phyloP scores from a whole-genome alignment of 2,329 filamentous ascomycete species.

The Ascochyta koolunga region DNA sequence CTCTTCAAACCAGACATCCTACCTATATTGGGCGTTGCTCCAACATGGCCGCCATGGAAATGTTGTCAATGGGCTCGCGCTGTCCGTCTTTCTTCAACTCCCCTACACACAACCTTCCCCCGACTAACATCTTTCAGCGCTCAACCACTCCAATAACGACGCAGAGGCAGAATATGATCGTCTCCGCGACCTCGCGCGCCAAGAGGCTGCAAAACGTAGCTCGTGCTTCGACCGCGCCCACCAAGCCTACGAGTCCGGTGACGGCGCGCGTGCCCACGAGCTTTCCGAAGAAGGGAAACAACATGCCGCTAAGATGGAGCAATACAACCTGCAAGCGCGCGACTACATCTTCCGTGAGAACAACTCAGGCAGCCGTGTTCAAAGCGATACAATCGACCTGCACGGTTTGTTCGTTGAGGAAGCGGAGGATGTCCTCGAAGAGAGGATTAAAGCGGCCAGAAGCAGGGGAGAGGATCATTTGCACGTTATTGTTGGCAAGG shows the following conservation, averaged over 20 bases:
- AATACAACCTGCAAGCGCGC: conserved; percentile 88
- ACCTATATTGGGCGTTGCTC: conserved; percentile 15
- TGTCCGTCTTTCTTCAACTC: conserved; percentile 29
- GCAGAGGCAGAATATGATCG: conserved; percentile 88
- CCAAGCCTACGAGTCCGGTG: conserved; percentile 81
- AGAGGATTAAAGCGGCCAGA: conserved; percentile 80
- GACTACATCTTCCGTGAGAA: conserved; percentile 96
- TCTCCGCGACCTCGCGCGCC: conserved; percentile 79
- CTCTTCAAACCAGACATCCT: conserved; percentile 1
- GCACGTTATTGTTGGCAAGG: conserved; percentile 95
- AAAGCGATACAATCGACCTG: conserved; percentile 85
- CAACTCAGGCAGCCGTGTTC: conserved; percentile 77
- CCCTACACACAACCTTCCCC: not conserved
- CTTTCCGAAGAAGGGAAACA: conserved; percentile 84
- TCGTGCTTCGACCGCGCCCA: conserved; percentile 73
- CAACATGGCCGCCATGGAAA: conserved; percentile 41
- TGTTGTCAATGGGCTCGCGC: conserved; percentile 45
- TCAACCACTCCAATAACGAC: conserved; percentile 43
- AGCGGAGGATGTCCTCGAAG: conserved; percentile 86
- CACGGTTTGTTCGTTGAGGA: conserved; percentile 96
- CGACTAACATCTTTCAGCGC: conserved; percentile 30
- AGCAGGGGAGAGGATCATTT: conserved; percentile 77
- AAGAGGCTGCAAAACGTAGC: conserved; percentile 78
- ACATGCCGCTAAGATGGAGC: conserved; percentile 83
- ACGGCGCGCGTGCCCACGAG: conserved; percentile 82